Evolutionary conservation across 495 filamentous ascomycete species (phyloP), one percentile per base, ranked within the genome.

Genomic region (Talaromyces adpressus): DNA sequence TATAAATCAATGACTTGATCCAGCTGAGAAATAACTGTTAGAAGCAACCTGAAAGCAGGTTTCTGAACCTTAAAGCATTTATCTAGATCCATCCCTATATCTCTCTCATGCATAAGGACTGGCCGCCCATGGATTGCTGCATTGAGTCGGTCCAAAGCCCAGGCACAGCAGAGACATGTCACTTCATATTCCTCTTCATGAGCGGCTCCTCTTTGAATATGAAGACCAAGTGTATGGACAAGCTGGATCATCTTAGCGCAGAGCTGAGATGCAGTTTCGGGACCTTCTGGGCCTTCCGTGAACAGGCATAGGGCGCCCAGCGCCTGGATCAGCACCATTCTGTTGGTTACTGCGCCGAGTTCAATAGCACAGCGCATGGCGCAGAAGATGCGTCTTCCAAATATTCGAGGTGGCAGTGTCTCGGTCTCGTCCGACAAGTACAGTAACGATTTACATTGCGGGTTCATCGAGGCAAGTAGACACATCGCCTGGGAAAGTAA

Each of bases 91-190:
- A 45, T 51, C 4, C 45, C 60, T 18, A 62, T 53, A 53, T 62
- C 60, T 52, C 60, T 51, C 29, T 49, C 39, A 25, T 62, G 60
- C 41, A 62, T 62, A 0, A 32, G 16, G 8, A 62, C 29, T 1
- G 60, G 3, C 20, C 60, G 60, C 30, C 60, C 60, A 53, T 62
- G 45, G 6, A 34, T 51, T 5, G 60, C 60, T 30, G 60, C 60
- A 27, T 62, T 62, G 34, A 62, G 23, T 36, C 45, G 23, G 53
- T 62, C 60, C 16, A 62, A 32, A 7, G 60, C 60, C 60, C 60
- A 62, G 3, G 20, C 45, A 20, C 27, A 62, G 22, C 60, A 62
- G 30, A 58, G 56, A 62, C 25, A 51, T 11, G 45, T 47, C 7
- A 47, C n/a, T 9, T 22, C 39, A 20, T 32, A 32, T 4, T 30